Conservation (phyloP, 176 grass and related monocot genomes). For the Paspalum vaginatum region DNA sequence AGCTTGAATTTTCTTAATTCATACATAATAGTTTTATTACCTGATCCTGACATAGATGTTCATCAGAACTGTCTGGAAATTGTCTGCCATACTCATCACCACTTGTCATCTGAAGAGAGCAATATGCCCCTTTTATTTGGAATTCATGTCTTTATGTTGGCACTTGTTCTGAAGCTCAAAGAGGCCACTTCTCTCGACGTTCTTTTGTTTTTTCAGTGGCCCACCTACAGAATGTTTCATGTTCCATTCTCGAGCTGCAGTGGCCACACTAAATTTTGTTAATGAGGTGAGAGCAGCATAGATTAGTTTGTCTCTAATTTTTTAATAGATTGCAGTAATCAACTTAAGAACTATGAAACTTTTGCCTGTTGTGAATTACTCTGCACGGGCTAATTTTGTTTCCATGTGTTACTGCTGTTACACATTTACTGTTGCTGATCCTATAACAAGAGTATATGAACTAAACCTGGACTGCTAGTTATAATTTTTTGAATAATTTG, state of each 20-base stretch:
- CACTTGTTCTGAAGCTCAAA: slow-evolving; percentile 1
- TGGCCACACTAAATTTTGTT: slow-evolving; percentile 48
- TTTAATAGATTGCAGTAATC: background rate
- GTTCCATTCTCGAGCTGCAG: slow-evolving; percentile 78
- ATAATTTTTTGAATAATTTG: background rate
- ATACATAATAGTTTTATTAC: background rate
- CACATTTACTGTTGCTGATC: background rate
- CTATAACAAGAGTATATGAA: background rate
- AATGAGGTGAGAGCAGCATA: slow-evolving; percentile 56
- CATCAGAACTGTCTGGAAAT: slow-evolving; percentile 3
- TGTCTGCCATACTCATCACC: background rate
- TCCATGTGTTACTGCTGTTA: background rate
- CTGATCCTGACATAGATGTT: slow-evolving; percentile 5
- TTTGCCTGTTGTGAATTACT: background rate
- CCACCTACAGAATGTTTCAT: slow-evolving; percentile 93
- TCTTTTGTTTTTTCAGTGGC: slow-evolving; percentile 66
- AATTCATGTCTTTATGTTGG: background rate
- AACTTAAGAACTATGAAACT: background rate
- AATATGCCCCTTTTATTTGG: slow-evolving; percentile 5
- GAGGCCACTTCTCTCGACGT: background rate
- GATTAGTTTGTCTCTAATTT: slow-evolving; percentile 7
- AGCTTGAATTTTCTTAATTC: background rate
- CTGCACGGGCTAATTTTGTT: background rate
- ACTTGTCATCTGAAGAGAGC: background rate
- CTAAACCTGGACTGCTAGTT: background rate